Evolutionary conservation across 805 yeast species (phyloP).

Genomic region (Tetrapisispora arboricola): DNA sequence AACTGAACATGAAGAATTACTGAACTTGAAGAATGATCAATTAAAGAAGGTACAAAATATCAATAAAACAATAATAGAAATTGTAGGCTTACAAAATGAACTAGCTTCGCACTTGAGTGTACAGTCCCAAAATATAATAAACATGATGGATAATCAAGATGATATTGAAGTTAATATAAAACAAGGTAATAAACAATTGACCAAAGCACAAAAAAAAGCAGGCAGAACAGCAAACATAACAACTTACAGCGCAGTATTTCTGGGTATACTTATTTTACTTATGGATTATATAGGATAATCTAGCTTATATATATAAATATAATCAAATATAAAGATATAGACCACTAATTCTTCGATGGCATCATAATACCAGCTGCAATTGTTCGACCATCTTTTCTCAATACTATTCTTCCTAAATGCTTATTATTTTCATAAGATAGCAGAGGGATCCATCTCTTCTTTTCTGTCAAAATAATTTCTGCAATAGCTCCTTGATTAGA

Average conservation of each 20-base stretch:
- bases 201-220: constrained; percentile 56
- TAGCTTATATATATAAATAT: background rate
- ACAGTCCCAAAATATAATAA: constrained; percentile 61
- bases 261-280: constrained; percentile 48
- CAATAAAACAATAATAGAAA: constrained; percentile 57
- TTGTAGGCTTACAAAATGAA: constrained; percentile 65
- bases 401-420: constrained; percentile 89
- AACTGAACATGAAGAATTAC: constrained; percentile 46
- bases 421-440: constrained; percentile 81
- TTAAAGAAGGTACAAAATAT: constrained; percentile 49
- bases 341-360: background rate
- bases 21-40: constrained; percentile 49
- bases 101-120: constrained; percentile 58
- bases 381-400: constrained; percentile 96
- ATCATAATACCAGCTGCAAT: constrained; percentile 76
- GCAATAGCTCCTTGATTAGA: constrained; percentile 95
- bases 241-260: constrained; percentile 41
- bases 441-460: constrained; percentile 83
- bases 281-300: constrained; percentile 38
- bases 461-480: constrained; percentile 91
- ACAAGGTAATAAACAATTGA: constrained; percentile 61
- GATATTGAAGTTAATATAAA: constrained; percentile 54
- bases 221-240: constrained; percentile 50
- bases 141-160: constrained; percentile 55
- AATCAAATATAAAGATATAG: no score